Base-by-base conservation (phyloP, 768 basidiomycete genomes). In the Lepiota brunneoincarnata region DNA sequence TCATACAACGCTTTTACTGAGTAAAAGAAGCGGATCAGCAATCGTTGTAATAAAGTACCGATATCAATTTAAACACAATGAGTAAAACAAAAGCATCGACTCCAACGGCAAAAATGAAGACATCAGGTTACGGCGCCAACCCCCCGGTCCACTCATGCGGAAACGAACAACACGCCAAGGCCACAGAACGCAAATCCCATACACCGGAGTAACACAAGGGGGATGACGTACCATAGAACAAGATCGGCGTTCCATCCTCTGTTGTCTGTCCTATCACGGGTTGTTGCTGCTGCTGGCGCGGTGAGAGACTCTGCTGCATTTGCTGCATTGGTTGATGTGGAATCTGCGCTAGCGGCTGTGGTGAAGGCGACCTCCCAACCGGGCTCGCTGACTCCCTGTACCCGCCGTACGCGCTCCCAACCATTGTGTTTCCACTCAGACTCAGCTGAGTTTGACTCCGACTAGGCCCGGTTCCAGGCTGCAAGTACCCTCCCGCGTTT, bases 1-100 rank as follows among this genome's bases (percentile, higher is more conserved):
- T 93, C 89, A 66, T 91, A 96, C 58, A 95, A 72, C 36, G 93
- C 93, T 76, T 92, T 91, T 56, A 95, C 92, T 93, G 57, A 53
- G 41, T 55, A 50, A 42, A 51, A 23, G 55, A 40, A 21, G 18
- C 59, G 51, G 15, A 54, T 17, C 17, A 43, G 41, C 31, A 31
- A 46, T 54, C 26, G 15, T 14, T 10, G 43, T 11, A 46, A 57
- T 43, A 18, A 47, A 31, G 11, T 9, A 31, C 31, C 31, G 31
- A 31, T 31, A 9, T 9, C 5, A 42, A 23, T 37, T 12, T 15
- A 21, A 37, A 48, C 46, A 18, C 14, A 46, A 24, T 26, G 34
- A 35, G 18, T 51, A 37, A 46, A 28, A 26, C 42, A 35, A 38
- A 15, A 35, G 37, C 10, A 31, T n/a, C n/a, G 47, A 28, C 36